Evolutionary conservation across 73 alveolate genomes (phyloP).

Genomic region (Paramecium primaurelia): DNA sequence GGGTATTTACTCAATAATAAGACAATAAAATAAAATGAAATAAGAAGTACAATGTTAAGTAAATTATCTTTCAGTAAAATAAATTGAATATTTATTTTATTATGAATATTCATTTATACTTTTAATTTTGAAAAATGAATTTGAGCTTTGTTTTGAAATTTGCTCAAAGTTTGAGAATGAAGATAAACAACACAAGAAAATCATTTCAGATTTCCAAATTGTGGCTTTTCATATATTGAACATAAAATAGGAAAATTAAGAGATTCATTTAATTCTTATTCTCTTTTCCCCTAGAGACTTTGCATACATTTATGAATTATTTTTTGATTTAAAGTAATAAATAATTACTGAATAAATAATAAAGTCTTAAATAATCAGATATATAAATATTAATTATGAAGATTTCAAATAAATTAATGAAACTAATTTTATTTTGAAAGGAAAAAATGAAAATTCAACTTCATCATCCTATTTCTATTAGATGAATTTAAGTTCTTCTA

Average conservation of each 20-base stretch:
- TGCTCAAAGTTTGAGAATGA: not conserved
- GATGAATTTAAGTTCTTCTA: not conserved
- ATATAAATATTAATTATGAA: not conserved
- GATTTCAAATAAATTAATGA: not conserved
- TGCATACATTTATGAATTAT: not conserved
- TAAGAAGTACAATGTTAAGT: too few relatives aligned
- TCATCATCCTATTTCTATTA: not conserved
- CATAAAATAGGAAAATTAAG: not conserved
- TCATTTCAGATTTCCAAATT: not conserved
- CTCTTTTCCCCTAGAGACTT: not conserved
- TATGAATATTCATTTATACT: too few relatives aligned
- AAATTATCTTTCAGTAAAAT: too few relatives aligned
- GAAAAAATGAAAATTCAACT: not conserved
- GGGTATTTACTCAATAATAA: too few relatives aligned
- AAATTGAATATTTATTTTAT: too few relatives aligned
- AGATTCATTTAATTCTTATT: not conserved
- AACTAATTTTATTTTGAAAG: not conserved
- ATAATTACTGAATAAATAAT: not conserved
- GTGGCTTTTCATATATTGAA: not conserved
- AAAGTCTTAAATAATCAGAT: not conserved
- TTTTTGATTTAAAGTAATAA: not conserved
- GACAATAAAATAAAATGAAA: too few relatives aligned
- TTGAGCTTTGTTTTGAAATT: not conserved
- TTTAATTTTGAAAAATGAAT: too few relatives aligned
- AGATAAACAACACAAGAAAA: not conserved